These are phyloP conservation scores for Gyromitra esculenta DNA, from an alignment of 2,329 filamentous ascomycete genomes.

Conservation along the genomic window DNA sequence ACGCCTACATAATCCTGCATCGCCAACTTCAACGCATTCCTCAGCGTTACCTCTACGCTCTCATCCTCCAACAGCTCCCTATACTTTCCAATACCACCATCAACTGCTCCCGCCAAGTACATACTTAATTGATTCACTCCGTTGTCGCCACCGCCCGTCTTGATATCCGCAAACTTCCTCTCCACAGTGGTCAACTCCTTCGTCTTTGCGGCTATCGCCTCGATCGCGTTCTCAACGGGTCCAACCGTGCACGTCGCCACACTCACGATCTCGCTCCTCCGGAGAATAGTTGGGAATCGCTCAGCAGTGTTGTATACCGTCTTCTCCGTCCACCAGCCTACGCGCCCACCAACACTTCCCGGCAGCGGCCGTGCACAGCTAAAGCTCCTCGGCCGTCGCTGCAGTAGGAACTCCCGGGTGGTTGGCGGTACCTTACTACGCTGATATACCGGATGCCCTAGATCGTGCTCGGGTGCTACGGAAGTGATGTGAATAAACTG, in stretches of 20 bases:
- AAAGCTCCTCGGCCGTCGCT: constrained; percentile 55
- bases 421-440: constrained; percentile 83
- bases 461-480: constrained; percentile 82
- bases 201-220: constrained; percentile 89
- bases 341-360: constrained; percentile 68
- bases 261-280: constrained; percentile 83
- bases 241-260: constrained; percentile 73
- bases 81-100: constrained; percentile 56
- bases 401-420: constrained; percentile 83
- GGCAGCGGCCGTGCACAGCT: constrained; percentile 65
- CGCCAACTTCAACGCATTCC: constrained; percentile 84
- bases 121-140: constrained; percentile 51
- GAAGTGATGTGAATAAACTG: constrained; percentile 86
- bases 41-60: constrained; percentile 66
- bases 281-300: constrained; percentile 87
- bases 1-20: constrained; percentile 89
- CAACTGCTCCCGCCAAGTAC: constrained; percentile 52
- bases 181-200: constrained; percentile 82
- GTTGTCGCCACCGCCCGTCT: constrained; percentile 54
- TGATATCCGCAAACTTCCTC: constrained; percentile 70
- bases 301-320: constrained; percentile 83
- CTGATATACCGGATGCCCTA: constrained; percentile 85
- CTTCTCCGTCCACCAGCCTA: constrained; percentile 68
- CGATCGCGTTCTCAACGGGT: constrained; percentile 86
- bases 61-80: constrained; percentile 61